Conservation (phyloP, 768 basidiomycete species). For the Leccinum rimulosum region DNA sequence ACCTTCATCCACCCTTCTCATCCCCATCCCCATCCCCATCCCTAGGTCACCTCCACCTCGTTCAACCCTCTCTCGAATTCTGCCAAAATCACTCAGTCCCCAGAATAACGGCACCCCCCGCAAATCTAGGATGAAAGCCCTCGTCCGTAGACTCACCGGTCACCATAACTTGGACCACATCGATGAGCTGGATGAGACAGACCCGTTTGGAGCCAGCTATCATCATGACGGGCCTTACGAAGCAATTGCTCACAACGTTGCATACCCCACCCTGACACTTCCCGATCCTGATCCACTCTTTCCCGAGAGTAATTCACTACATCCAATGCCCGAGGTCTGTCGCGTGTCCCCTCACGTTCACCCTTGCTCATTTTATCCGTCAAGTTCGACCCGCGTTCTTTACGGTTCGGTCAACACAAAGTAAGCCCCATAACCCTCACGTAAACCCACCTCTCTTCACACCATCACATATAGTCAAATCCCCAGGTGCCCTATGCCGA, state of each 20-base stretch:
- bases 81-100: not conserved
- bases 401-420: constrained; percentile 10
- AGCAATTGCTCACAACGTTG: constrained; percentile 39
- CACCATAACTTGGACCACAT: constrained; percentile 56
- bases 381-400: constrained; percentile 16
- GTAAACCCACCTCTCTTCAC: constrained; percentile 9
- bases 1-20: not conserved
- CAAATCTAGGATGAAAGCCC: constrained; percentile 25
- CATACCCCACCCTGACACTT: constrained; percentile 9
- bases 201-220: constrained; percentile 58
- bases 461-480: constrained; percentile 10
- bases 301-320: constrained; percentile 1
- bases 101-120: constrained; percentile 8
- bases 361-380: constrained; percentile 8
- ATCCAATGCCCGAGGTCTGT: constrained; percentile 23
- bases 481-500: constrained; percentile 1
- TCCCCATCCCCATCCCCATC: not conserved
- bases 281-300: constrained; percentile 1
- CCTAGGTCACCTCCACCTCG: not conserved
- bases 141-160: constrained; percentile 27
- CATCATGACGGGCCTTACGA: constrained; percentile 81
- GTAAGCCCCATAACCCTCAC: constrained; percentile 15
- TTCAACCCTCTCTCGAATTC: constrained; percentile 1
- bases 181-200: constrained; percentile 76
- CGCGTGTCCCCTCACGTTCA: not conserved